A percentile compares a stretch with the other conserved stretches of the same genome.
phyloP scores from a whole-genome alignment of 179 eudicot species.

The Heliamphora ciliata region DNA sequence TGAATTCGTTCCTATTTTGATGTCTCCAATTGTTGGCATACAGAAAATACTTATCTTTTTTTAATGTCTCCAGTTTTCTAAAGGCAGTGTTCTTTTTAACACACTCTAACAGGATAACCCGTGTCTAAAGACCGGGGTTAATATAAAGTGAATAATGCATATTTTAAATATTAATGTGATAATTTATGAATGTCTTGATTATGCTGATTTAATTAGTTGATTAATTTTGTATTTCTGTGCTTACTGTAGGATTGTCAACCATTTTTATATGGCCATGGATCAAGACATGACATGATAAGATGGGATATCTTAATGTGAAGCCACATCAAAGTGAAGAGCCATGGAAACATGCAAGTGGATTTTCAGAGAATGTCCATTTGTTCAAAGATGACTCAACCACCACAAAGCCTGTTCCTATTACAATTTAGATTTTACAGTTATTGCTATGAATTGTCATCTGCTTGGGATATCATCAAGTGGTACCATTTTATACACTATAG shows the following conservation, averaged over 20 bases:
- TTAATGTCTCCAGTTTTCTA: no score
- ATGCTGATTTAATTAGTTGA: background rate
- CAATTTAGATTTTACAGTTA: no score
- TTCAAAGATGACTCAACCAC: slow-evolving; percentile 27
- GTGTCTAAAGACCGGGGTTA: no score
- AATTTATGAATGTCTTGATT: background rate
- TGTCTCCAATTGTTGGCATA: no score
- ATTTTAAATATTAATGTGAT: no score
- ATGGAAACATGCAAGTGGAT: slow-evolving; percentile 28
- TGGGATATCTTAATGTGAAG: slow-evolving; percentile 24
- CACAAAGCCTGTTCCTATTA: slow-evolving; percentile 29
- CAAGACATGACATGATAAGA: slow-evolving; percentile 33
- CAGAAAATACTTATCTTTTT: no score
- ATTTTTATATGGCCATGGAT: slow-evolving; percentile 29
- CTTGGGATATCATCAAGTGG: background rate
- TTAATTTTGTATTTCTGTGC: background rate
- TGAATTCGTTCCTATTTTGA: no score
- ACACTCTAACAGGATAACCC: no score
- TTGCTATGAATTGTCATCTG: no score
- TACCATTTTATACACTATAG: background rate
- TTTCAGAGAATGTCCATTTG: slow-evolving; percentile 25
- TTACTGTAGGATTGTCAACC: slow-evolving; percentile 40
- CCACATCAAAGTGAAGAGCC: slow-evolving; percentile 27
- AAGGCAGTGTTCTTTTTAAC: no score
- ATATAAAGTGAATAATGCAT: no score